Evolutionary conservation across 2,329 filamentous ascomycete genomes (phyloP).

Genomic region (Thelonectria rubi): DNA sequence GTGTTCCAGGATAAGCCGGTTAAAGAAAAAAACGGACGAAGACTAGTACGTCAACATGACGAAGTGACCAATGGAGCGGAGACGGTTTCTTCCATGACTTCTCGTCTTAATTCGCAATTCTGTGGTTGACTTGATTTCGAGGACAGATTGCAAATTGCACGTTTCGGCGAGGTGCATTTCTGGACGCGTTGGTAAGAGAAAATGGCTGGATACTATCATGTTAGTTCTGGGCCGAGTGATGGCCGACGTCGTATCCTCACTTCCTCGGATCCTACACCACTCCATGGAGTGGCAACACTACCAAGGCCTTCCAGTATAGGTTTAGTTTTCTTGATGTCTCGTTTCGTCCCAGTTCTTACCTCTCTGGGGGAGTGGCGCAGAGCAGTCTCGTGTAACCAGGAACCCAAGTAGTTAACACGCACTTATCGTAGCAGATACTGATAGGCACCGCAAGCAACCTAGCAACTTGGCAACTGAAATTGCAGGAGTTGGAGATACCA

Average conservation of each 20-base stretch:
- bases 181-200: background rate
- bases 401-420: background rate
- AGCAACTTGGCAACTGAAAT: background rate
- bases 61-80: background rate
- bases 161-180: conserved; percentile 18
- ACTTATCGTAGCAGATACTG: background rate
- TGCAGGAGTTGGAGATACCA: background rate
- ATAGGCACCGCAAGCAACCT: too few species aligned
- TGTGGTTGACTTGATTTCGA: background rate
- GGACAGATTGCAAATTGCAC: conserved; percentile 4
- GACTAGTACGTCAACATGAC: conserved; percentile 24
- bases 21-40: background rate
- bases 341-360: background rate
- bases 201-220: conserved; percentile 9
- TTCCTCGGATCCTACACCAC: conserved; percentile 13
- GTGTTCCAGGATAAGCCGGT: background rate
- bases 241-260: conserved; percentile 37
- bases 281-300: conserved; percentile 29
- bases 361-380: background rate
- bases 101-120: conserved; percentile 1
- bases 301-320: conserved; percentile 15
- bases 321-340: background rate
- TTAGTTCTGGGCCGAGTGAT: conserved; percentile 15
- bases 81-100: background rate
- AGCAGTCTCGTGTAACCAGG: background rate